These are phyloP conservation scores for Penicillium malachiteum DNA, from an alignment of 495 filamentous ascomycete species.

Conservation along the genomic window DNA sequence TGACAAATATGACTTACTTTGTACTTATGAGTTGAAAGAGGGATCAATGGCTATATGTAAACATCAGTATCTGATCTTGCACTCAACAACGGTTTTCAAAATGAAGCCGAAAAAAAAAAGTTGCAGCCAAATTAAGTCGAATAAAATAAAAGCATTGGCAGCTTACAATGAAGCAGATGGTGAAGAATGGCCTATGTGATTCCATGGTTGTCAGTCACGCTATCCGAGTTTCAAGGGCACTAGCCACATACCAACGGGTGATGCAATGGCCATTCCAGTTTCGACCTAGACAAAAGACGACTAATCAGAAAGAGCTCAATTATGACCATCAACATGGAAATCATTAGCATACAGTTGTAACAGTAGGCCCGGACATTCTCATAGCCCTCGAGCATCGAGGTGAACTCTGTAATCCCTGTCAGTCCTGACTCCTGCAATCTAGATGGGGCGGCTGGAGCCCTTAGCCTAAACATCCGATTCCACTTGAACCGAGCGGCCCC, in stretches of 20 bases:
- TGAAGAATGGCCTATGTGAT: slow-evolving; percentile 49
- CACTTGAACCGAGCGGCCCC: slow-evolving; percentile 11
- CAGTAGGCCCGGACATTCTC: slow-evolving; percentile 55
- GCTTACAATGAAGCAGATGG: slow-evolving; percentile 55
- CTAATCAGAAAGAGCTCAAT: background rate
- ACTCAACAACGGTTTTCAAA: background rate
- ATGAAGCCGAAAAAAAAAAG: background rate
- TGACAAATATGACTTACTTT: slow-evolving; percentile 29
- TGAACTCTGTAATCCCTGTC: slow-evolving; percentile 42
- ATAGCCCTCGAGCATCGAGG: slow-evolving; percentile 52
- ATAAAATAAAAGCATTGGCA: background rate
- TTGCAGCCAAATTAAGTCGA: background rate
- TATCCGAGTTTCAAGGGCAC: background rate
- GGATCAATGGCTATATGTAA: slow-evolving; percentile 43
- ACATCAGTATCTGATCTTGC: background rate
- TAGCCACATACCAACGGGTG: slow-evolving; percentile 47
- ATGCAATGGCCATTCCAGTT: slow-evolving; percentile 53
- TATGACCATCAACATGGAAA: background rate
- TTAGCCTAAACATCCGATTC: slow-evolving; percentile 15
- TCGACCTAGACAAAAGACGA: slow-evolving; percentile 32
- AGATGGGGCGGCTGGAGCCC: slow-evolving; percentile 8
- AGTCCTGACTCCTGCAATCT: slow-evolving; percentile 6
- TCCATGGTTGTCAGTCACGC: slow-evolving; percentile 14
- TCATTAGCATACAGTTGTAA: slow-evolving; percentile 47
- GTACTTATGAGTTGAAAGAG: slow-evolving; percentile 50